Conservation (phyloP, 352 stramenopile species). For the Phytopythium aichiense region DNA sequence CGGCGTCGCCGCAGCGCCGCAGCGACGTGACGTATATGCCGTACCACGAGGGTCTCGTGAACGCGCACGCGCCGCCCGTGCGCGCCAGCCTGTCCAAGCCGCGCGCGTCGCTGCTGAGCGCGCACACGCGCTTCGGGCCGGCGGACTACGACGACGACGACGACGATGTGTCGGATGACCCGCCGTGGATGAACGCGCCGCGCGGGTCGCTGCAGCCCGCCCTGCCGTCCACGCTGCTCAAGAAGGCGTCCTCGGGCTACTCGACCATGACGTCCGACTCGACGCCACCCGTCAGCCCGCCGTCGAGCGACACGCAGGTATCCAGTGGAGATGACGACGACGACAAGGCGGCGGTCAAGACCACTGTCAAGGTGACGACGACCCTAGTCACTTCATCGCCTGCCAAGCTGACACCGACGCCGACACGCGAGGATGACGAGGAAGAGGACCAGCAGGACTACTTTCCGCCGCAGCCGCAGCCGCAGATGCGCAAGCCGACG, state of each 20-base stretch:
- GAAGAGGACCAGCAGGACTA: conserved; percentile 19
- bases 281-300: conserved; percentile 20
- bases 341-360: conserved; percentile 22
- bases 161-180: conserved; percentile 66
- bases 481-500: conserved; percentile 8
- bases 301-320: conserved; percentile 20
- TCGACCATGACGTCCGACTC: conserved; percentile 23
- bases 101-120: conserved; percentile 15
- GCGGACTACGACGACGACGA: conserved; percentile 39
- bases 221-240: conserved; percentile 49
- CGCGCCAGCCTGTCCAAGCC: conserved; percentile 30
- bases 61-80: conserved; percentile 28
- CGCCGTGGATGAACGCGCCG: conserved; percentile 64
- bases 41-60: conserved; percentile 44
- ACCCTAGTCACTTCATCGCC: not conserved
- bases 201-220: conserved; percentile 52
- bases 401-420: not conserved
- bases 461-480: conserved; percentile 17
- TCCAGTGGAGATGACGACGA: conserved; percentile 23
- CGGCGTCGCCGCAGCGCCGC: conserved; percentile 5
- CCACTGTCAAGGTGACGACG: conserved; percentile 1
- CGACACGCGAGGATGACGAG: conserved; percentile 5
- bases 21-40: conserved; percentile 43
- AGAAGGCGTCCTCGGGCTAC: conserved; percentile 41
- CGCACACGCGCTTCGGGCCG: conserved; percentile 8